Evolutionary conservation across 1,284 basidiomycete genomes (phyloP).

Genomic region (Hypsizygus ulmarius): DNA sequence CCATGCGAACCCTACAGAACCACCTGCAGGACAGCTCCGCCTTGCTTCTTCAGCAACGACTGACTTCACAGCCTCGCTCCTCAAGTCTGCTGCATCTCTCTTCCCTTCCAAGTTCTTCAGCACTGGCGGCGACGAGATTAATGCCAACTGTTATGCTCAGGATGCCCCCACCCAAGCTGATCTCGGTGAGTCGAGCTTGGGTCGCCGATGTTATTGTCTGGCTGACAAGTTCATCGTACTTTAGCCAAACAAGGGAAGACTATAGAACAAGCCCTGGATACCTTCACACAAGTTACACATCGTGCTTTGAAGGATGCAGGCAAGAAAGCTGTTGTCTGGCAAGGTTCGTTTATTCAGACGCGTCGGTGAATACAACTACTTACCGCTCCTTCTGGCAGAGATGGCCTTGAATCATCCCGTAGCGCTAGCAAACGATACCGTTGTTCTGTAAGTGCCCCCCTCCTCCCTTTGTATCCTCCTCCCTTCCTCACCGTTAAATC

Average conservation of each 20-base stretch:
- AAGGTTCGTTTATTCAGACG: constrained; percentile 29
- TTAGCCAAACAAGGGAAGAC: constrained; percentile 41
- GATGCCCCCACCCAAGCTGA: constrained; percentile 58
- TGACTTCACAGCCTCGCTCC: constrained; percentile 36
- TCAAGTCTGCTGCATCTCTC: constrained; percentile 36
- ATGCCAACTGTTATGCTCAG: constrained; percentile 62
- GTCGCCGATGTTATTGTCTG: too few relatives aligned
- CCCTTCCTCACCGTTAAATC: neutral
- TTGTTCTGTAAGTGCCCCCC: constrained; percentile 54
- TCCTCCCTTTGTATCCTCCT: neutral
- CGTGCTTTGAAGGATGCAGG: constrained; percentile 34
- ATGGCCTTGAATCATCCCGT: constrained; percentile 70
- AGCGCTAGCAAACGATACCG: constrained; percentile 62
- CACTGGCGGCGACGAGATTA: constrained; percentile 85
- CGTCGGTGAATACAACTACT: constrained; percentile 3
- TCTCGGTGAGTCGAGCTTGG: constrained; percentile 31
- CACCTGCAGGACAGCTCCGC: constrained; percentile 81
- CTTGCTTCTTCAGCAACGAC: constrained; percentile 49
- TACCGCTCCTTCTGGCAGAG: constrained; percentile 36
- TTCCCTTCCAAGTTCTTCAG: constrained; percentile 66
- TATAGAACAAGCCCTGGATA: constrained; percentile 61
- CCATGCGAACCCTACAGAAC: constrained; percentile 41
- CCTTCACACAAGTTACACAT: constrained; percentile 54
- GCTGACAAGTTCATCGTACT: neutral
- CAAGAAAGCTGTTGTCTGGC: constrained; percentile 47